These are phyloP conservation scores for Castanospermum australe DNA, from an alignment of 306 rosid genomes.

Conservation along the genomic window DNA sequence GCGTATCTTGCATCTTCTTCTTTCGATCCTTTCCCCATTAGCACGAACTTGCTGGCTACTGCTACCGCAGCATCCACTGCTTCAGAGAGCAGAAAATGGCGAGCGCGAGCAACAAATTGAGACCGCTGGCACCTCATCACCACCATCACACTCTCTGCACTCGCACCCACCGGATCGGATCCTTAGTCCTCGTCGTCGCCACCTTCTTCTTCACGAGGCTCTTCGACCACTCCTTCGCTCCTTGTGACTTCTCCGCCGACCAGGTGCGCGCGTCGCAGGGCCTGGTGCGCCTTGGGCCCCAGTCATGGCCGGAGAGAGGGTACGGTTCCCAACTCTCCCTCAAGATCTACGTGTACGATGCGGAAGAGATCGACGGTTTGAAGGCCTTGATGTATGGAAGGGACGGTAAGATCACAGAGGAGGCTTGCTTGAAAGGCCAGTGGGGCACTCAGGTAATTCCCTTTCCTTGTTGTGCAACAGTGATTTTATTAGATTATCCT, in stretches of 20 bases:
- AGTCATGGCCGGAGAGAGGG: slow-evolving; percentile 60
- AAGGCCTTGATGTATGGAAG: slow-evolving; percentile 64
- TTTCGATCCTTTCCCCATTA: not conserved
- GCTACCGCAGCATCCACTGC: not conserved
- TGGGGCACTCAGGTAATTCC: slow-evolving; percentile 93
- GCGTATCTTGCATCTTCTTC: not conserved
- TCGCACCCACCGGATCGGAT: slow-evolving; percentile 82
- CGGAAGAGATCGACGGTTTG: slow-evolving; percentile 67
- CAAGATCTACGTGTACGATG: slow-evolving; percentile 84
- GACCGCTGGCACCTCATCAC: slow-evolving; percentile 38
- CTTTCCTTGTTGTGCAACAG: not conserved
- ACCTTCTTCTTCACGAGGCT: slow-evolving; percentile 73
- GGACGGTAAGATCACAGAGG: slow-evolving; percentile 60
- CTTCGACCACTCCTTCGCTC: slow-evolving; percentile 43
- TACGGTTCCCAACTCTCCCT: slow-evolving; percentile 62
- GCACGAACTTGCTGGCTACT: not conserved
- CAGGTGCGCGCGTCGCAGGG: slow-evolving; percentile 29
- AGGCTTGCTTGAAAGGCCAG: slow-evolving; percentile 81
- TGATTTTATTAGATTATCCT: not conserved
- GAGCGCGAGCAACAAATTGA: slow-evolving; percentile 50
- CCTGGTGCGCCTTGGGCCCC: slow-evolving; percentile 33
- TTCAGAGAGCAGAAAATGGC: slow-evolving; percentile 35
- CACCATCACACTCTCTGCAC: slow-evolving; percentile 55
- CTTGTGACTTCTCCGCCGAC: slow-evolving; percentile 36
- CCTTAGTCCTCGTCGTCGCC: slow-evolving; percentile 54